Percentiles rank a stretch among this genome's conserved stretches.
Conservation (phyloP, 768 basidiomycete species). For the Suillus spraguei region DNA sequence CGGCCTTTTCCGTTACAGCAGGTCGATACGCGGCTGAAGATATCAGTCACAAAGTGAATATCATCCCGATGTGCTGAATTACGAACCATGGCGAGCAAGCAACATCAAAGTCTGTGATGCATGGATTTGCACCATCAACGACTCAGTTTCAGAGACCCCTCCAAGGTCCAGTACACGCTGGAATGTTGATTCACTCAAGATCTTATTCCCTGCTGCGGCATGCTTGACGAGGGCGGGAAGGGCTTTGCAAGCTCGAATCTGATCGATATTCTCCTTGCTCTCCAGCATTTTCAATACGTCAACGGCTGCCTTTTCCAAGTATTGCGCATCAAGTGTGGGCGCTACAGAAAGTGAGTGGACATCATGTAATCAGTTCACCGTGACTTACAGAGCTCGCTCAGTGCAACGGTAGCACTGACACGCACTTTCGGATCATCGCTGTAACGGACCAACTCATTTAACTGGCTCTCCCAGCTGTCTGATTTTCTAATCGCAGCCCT, state of each 20-base stretch:
- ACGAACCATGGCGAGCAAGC: conserved; percentile 3
- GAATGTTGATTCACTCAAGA: conserved; percentile 9
- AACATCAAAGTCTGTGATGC: conserved; percentile 11
- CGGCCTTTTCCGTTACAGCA: conserved; percentile 5
- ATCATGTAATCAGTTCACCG: background rate
- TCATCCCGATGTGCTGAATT: background rate
- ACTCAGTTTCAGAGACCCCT: background rate
- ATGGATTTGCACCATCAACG: conserved; percentile 8
- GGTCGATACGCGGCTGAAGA: conserved; percentile 3
- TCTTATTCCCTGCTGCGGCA: background rate
- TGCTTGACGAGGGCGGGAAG: conserved; percentile 8
- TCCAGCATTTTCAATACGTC: conserved; percentile 10
- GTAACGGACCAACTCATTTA: background rate
- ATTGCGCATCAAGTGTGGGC: background rate
- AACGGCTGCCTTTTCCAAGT: background rate
- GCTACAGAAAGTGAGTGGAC: background rate
- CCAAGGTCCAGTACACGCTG: conserved; percentile 7
- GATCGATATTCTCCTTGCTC: conserved; percentile 4
- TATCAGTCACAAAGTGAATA: background rate
- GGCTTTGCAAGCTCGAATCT: conserved; percentile 13
- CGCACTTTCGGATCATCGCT: conserved; percentile 8
- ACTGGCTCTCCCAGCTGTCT: background rate
- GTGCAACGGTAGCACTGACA: conserved; percentile 8
- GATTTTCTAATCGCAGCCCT: conserved; percentile 6
- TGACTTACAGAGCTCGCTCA: conserved; percentile 10